Conservation (phyloP, 768 basidiomycete species). For the Rubroboletus satanas region DNA sequence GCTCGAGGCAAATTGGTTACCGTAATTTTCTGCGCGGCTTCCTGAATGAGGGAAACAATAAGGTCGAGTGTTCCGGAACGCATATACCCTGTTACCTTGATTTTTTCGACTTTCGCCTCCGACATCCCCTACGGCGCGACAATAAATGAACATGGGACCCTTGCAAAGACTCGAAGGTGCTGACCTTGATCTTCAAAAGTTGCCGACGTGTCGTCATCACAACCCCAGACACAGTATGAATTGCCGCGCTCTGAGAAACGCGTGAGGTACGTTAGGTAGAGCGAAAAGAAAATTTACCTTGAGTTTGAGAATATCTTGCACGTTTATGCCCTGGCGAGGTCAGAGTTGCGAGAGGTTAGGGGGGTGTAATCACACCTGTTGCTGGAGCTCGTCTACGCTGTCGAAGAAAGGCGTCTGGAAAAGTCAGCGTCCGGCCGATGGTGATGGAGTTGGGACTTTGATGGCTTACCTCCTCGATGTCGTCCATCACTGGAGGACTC, state of each 20-base stretch:
- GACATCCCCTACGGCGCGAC: constrained; percentile 71
- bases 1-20: constrained; percentile 33
- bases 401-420: constrained; percentile 63
- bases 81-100: constrained; percentile 56
- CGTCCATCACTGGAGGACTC: constrained; percentile 30
- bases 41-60: constrained; percentile 42
- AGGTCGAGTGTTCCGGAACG: neutral
- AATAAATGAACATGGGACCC: neutral
- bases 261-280: neutral
- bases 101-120: constrained; percentile 96
- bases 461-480: constrained; percentile 40
- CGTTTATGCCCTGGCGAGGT: constrained; percentile 75
- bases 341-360: constrained; percentile 3
- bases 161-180: neutral
- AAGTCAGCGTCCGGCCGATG: neutral
- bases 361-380: constrained; percentile 49
- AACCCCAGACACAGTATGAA: constrained; percentile 83
- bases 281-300: constrained; percentile 48
- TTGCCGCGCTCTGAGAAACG: constrained; percentile 58
- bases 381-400: constrained; percentile 79
- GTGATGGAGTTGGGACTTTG: neutral
- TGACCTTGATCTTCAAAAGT: constrained; percentile 89
- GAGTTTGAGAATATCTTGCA: constrained; percentile 92
- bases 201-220: constrained; percentile 89
- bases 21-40: constrained; percentile 84